These are phyloP conservation scores for Calendula officinalis DNA, from an alignment of 129 eudicot genomes.

Conservation along the genomic window DNA sequence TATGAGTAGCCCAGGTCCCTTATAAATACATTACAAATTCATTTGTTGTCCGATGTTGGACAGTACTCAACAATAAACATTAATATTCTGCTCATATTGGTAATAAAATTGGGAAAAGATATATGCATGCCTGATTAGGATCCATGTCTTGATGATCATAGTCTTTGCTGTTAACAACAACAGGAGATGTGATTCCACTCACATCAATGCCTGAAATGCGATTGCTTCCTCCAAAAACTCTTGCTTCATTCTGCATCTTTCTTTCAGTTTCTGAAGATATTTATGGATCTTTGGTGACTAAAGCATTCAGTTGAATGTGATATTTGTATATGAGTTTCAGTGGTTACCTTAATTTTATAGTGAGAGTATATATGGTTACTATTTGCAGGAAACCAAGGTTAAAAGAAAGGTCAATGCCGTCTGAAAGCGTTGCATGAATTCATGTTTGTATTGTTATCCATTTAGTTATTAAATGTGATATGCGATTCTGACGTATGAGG, in stretches of 20 bases:
- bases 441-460: constrained; percentile 10
- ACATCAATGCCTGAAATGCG: constrained; percentile 43
- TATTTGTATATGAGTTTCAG: constrained; percentile 10
- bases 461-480: not conserved
- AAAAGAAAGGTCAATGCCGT: constrained; percentile 30
- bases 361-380: not conserved
- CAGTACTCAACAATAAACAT: too few relatives aligned
- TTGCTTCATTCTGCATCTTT: constrained; percentile 35
- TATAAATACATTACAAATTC: too few relatives aligned
- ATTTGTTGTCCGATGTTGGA: too few relatives aligned
- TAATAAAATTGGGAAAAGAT: not conserved
- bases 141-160: constrained; percentile 39
- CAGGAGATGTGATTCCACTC: constrained; percentile 21
- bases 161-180: not conserved
- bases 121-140: constrained; percentile 23
- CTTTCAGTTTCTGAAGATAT: not conserved
- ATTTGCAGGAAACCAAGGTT: not conserved
- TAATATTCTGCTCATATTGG: not conserved
- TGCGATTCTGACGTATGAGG: too few relatives aligned
- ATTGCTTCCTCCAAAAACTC: constrained; percentile 47
- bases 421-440: constrained; percentile 13
- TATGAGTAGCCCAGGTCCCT: too few relatives aligned
- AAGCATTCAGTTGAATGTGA: not conserved
- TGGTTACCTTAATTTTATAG: constrained; percentile 22
- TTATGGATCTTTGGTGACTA: not conserved